phyloP scores from a whole-genome alignment of 495 filamentous ascomycete species.

The Polyplosphaeria fusca region DNA sequence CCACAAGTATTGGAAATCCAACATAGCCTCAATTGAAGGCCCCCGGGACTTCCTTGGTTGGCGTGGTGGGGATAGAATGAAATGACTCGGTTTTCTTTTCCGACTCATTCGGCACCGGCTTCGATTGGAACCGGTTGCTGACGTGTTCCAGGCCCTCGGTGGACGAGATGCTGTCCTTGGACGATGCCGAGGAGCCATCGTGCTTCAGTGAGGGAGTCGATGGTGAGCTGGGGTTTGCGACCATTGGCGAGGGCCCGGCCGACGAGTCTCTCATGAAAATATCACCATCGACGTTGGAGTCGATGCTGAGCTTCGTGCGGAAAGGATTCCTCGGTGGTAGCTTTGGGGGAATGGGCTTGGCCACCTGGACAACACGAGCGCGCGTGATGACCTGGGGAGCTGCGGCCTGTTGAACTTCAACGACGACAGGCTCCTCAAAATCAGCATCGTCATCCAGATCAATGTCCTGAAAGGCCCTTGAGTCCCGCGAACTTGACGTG shows the following conservation, averaged over 20 bases:
- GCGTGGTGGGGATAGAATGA: constrained; percentile 25
- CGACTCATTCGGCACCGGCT: constrained; percentile 1
- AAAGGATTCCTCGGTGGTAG: constrained; percentile 41
- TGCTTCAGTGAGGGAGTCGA: constrained; percentile 27
- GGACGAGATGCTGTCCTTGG: constrained; percentile 26
- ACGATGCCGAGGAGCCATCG: constrained; percentile 26
- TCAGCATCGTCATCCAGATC: constrained; percentile 25
- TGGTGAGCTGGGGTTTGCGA: constrained; percentile 10
- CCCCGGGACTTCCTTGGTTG: constrained; percentile 24
- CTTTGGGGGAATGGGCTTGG: constrained; percentile 36
- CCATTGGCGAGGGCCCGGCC: constrained; percentile 19
- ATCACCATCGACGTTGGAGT: constrained; percentile 21
- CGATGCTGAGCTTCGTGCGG: constrained; percentile 30
- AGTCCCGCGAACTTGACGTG: constrained; percentile 13
- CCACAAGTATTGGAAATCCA: background rate
- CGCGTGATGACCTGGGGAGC: constrained; percentile 36
- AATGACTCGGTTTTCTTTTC: constrained; percentile 15
- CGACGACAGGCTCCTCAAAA: constrained; percentile 32
- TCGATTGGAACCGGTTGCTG: constrained; percentile 18
- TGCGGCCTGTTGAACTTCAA: constrained; percentile 31
- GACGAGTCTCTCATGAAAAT: constrained; percentile 6
- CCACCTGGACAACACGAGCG: constrained; percentile 41
- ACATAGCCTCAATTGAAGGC: constrained; percentile 15
- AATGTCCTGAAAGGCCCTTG: constrained; percentile 17
- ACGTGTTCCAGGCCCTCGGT: constrained; percentile 24